phyloP scores from a whole-genome alignment of 169 alveolate species.

The Miamiensis avidus region DNA sequence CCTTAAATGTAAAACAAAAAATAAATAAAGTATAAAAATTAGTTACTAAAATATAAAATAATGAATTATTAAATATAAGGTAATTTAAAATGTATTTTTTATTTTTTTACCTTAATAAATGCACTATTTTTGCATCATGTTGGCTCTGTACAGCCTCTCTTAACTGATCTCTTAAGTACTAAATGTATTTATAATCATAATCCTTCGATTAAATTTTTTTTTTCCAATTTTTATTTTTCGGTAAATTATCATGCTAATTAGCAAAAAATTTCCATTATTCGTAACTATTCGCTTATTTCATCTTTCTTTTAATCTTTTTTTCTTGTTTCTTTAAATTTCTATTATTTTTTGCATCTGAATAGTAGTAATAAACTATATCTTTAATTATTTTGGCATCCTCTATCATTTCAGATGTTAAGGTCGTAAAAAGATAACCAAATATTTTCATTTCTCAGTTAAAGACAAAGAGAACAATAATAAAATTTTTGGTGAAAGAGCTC shows the following conservation, averaged over 20 bases:
- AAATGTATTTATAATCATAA: slow-evolving; percentile 42
- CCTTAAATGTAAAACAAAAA: slow-evolving; percentile 24
- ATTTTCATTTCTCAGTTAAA: not conserved
- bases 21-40: not conserved
- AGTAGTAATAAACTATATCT: slow-evolving; percentile 1
- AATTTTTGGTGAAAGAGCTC: too few species aligned
- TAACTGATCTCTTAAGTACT: slow-evolving; percentile 14
- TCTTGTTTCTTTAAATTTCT: not conserved
- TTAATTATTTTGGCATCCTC: slow-evolving; percentile 19
- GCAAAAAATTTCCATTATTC: slow-evolving; percentile 52
- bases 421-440: not conserved
- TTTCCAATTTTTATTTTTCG: slow-evolving; percentile 52
- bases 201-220: slow-evolving; percentile 13
- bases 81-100: too few species aligned
- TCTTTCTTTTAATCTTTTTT: slow-evolving; percentile 1
- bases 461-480: too few species aligned
- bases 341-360: not conserved
- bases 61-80: too few species aligned
- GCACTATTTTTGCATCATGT: slow-evolving; percentile 43
- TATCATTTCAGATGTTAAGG: slow-evolving; percentile 11
- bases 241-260: slow-evolving; percentile 30
- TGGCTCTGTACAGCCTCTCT: slow-evolving; percentile 29
- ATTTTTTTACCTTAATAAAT: not conserved
- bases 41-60: too few species aligned
- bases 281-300: slow-evolving; percentile 4